These are phyloP conservation scores for Cucumis variabilis DNA, from an alignment of 331 rosid genomes.

Conservation along the genomic window DNA sequence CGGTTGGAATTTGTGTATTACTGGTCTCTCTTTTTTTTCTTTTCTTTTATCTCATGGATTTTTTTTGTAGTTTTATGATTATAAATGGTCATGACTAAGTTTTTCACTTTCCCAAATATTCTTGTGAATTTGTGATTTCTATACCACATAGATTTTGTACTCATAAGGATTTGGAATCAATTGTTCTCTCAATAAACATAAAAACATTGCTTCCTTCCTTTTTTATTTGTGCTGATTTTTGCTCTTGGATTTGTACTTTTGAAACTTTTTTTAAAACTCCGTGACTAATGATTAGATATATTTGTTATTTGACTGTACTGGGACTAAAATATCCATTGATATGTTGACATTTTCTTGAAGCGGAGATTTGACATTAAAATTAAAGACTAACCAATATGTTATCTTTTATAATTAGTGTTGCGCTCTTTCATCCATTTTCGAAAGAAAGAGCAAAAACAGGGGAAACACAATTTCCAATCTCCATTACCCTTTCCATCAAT, in stretches of 20 bases:
- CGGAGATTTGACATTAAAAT: too few species aligned
- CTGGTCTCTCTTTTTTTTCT: background rate
- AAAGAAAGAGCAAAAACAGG: too few species aligned
- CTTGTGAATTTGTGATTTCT: slow-evolving; percentile 16
- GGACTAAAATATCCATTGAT: too few species aligned
- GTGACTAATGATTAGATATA: background rate
- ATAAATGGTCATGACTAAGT: background rate
- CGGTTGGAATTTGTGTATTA: background rate
- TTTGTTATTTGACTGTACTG: background rate
- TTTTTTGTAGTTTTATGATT: slow-evolving; percentile 7
- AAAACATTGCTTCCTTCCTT: background rate
- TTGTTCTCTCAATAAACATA: slow-evolving; percentile 24
- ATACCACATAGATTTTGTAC: slow-evolving; percentile 11
- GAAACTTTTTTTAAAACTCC: background rate
- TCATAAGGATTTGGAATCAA: slow-evolving; percentile 19
- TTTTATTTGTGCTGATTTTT: background rate
- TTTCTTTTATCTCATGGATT: background rate
- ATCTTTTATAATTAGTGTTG: too few species aligned
- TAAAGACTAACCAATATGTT: too few species aligned
- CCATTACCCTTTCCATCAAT: too few species aligned
- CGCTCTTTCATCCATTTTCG: too few species aligned
- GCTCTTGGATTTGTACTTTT: background rate
- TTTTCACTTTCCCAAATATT: background rate
- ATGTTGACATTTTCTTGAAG: too few species aligned
- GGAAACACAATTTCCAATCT: too few species aligned